Percentiles rank a stretch among this genome's conserved stretches.
phyloP scores from a whole-genome alignment of 2,329 filamentous ascomycete genomes.

The Cylindrodendrum hubeiense region DNA sequence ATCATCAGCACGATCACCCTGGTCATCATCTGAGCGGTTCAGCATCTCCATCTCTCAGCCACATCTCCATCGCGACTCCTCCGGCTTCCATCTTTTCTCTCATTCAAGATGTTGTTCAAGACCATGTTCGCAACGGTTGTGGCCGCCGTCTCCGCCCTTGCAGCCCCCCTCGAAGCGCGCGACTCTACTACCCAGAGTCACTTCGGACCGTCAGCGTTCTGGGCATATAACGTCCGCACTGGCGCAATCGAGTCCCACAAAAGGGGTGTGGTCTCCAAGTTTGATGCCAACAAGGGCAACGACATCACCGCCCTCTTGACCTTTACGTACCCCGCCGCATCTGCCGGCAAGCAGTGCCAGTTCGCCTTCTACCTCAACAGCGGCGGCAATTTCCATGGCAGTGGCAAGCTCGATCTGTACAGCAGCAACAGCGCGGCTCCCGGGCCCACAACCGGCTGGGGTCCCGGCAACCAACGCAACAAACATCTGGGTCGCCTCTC shows the following conservation, averaged over 20 bases:
- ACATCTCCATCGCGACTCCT: neutral
- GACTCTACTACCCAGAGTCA: neutral
- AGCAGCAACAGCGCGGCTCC: conserved; percentile 39
- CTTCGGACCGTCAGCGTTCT: conserved; percentile 39
- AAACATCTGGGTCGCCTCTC: conserved; percentile 34
- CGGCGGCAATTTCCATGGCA: conserved; percentile 34
- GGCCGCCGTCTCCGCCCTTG: conserved; percentile 35
- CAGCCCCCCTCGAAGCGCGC: conserved; percentile 33
- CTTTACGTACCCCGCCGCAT: conserved; percentile 42
- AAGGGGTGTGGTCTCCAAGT: conserved; percentile 36
- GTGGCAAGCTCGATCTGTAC: conserved; percentile 45
- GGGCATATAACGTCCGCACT: conserved; percentile 38
- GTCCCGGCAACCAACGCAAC: conserved; percentile 45
- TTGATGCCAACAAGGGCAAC: conserved; percentile 37
- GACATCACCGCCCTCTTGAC: conserved; percentile 47
- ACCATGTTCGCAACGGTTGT: conserved; percentile 33
- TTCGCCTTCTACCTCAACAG: conserved; percentile 43
- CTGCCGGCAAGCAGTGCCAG: conserved; percentile 40
- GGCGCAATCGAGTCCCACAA: conserved; percentile 37
- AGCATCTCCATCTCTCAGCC: neutral
- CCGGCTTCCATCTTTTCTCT: too few species aligned
- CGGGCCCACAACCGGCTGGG: conserved; percentile 33
- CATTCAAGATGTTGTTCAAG: conserved; percentile 38
- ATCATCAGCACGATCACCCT: conserved; percentile 6
- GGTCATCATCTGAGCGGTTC: neutral